Percentiles rank a stretch among this genome's conserved stretches.
Evolutionary conservation across 139 green algal genomes (phyloP).

Genomic region (Tetratostichococcus sp.): DNA sequence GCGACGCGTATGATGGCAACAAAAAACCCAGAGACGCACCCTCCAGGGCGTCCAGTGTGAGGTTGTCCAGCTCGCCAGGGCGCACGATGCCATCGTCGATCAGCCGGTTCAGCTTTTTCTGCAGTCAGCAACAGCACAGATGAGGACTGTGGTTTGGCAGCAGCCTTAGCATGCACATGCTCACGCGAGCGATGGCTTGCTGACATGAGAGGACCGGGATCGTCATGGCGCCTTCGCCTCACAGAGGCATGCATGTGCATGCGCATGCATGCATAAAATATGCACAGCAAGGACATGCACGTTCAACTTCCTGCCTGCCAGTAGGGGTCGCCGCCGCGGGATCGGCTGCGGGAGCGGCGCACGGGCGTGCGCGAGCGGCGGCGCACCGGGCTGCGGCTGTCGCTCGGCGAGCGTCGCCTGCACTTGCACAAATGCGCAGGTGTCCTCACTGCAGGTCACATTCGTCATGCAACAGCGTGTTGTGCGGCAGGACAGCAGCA

Average conservation of each 20-base stretch:
- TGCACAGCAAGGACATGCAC: too few relatives aligned
- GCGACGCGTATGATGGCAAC: not conserved
- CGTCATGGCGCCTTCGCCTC: too few relatives aligned
- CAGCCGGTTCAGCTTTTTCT: constrained; percentile 41
- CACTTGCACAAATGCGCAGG: not conserved
- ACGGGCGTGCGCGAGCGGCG: not conserved
- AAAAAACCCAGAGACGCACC: constrained; percentile 6
- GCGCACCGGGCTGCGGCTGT: not conserved
- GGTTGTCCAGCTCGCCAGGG: constrained; percentile 31
- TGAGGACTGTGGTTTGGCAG: too few relatives aligned
- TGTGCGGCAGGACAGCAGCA: not conserved
- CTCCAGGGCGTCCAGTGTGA: constrained; percentile 36
- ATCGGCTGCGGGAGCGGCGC: not conserved
- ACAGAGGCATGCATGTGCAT: too few relatives aligned
- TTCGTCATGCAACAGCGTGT: too few relatives aligned
- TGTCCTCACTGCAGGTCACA: too few relatives aligned
- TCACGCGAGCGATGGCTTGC: too few relatives aligned
- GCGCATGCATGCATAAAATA: too few relatives aligned
- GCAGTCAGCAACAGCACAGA: not conserved
- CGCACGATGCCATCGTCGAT: constrained; percentile 34
- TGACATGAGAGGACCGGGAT: too few relatives aligned
- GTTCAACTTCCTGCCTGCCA: too few relatives aligned
- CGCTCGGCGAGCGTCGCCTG: not conserved
- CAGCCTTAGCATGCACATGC: too few relatives aligned
- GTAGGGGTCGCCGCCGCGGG: not conserved